Percentiles rank a stretch among this genome's conserved stretches.
phyloP scores from a whole-genome alignment of 345 rosid genomes.

The Aethionema arabicum region DNA sequence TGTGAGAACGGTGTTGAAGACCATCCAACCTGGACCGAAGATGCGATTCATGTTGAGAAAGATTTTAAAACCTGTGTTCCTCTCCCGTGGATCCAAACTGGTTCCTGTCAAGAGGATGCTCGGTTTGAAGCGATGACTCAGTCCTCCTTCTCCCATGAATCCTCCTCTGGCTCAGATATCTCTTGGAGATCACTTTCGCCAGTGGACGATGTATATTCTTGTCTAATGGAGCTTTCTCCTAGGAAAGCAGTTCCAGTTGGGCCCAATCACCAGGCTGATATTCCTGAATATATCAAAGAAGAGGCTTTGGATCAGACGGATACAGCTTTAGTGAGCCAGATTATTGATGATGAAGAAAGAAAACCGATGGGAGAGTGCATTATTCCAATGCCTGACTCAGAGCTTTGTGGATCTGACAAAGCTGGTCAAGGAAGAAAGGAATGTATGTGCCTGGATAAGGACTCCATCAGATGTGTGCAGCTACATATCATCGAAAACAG shows the following conservation, averaged over 20 bases:
- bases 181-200: conserved; percentile 37
- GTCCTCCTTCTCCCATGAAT: conserved; percentile 38
- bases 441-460: conserved; percentile 58
- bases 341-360: conserved; percentile 34
- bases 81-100: conserved; percentile 5
- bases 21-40: conserved; percentile 1
- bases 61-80: conserved; percentile 34
- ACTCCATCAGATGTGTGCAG: conserved; percentile 59
- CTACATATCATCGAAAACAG: conserved; percentile 68
- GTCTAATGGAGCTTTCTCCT: conserved; percentile 35
- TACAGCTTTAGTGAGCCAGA: background rate
- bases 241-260: conserved; percentile 56
- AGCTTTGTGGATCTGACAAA: conserved; percentile 16
- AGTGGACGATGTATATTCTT: conserved; percentile 33
- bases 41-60: conserved; percentile 30
- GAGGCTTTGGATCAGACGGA: conserved; percentile 4
- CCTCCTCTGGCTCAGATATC: conserved; percentile 36
- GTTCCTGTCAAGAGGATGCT: conserved; percentile 39
- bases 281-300: conserved; percentile 44
- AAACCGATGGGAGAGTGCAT: conserved; percentile 59
- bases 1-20: conserved; percentile 29
- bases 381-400: conserved; percentile 52
- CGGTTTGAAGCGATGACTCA: conserved; percentile 21
- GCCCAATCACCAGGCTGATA: conserved; percentile 63
- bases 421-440: conserved; percentile 49